A percentile compares a stretch with the other conserved stretches of the same genome.
phyloP scores from a whole-genome alignment of 345 rosid genomes.

The Bruguiera parviflora region DNA sequence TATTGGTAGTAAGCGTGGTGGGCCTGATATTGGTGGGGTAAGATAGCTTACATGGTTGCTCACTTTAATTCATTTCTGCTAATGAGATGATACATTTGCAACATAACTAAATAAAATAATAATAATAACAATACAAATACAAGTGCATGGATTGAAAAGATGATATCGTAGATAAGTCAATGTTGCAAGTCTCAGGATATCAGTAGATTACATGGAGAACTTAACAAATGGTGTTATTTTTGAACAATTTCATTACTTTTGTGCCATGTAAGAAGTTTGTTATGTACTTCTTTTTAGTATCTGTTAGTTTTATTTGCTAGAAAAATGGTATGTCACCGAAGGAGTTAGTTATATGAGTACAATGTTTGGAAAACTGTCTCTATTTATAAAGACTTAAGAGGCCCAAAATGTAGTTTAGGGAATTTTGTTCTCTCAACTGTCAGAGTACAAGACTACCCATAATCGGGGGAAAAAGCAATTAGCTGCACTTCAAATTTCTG shows the following conservation, averaged over 20 bases:
- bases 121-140: neutral
- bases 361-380: neutral
- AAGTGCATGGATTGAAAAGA: neutral
- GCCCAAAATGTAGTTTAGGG: neutral
- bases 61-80: neutral
- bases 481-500: too few relatives aligned
- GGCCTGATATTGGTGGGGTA: constrained; percentile 98
- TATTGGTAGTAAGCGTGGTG: constrained; percentile 96
- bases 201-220: neutral
- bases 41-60: constrained; percentile 21
- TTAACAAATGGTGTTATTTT: neutral
- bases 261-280: neutral
- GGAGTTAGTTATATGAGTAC: neutral
- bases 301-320: neutral
- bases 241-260: neutral
- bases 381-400: neutral
- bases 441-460: too few relatives aligned
- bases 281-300: neutral
- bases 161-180: neutral
- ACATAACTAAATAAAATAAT: neutral
- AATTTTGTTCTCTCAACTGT: neutral
- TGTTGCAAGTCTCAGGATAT: neutral
- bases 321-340: neutral
- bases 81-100: neutral
- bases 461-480: too few relatives aligned